Evolutionary conservation across 2,329 filamentous ascomycete species (phyloP).

Genomic region (Madurella mycetomatis): DNA sequence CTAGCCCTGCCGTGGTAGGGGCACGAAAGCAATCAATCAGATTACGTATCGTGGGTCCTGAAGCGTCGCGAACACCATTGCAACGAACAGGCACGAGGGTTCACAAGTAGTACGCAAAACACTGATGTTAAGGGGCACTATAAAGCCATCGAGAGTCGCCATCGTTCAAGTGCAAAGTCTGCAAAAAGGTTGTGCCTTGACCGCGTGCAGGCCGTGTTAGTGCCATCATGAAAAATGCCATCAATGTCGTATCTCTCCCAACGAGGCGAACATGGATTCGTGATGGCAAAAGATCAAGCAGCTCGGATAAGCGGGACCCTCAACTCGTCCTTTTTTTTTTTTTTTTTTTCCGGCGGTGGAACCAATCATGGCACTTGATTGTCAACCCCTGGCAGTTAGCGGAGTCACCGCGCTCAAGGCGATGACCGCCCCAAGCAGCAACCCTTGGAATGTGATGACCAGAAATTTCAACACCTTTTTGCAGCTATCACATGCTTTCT

Average conservation of each 20-base stretch:
- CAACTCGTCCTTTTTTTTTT: no score
- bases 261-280: slow-evolving; percentile 3
- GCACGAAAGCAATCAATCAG: slow-evolving; percentile 1
- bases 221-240: neutral
- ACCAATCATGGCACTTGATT: no score
- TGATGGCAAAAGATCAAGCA: neutral
- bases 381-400: no score
- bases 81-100: neutral
- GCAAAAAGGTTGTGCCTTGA: no score
- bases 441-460: neutral
- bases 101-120: neutral
- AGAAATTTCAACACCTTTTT: neutral
- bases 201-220: neutral
- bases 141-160: neutral
- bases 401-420: no score
- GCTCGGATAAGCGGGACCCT: no score
- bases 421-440: no score
- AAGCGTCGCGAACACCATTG: neutral
- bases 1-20: neutral
- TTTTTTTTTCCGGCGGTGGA: no score
- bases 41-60: slow-evolving; percentile 1
- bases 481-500: slow-evolving; percentile 14
- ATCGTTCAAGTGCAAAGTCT: neutral
- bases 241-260: slow-evolving; percentile 3
- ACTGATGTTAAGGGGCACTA: neutral